Evolutionary conservation across 805 yeast genomes (phyloP).

Genomic region (Candida krabiensis): DNA sequence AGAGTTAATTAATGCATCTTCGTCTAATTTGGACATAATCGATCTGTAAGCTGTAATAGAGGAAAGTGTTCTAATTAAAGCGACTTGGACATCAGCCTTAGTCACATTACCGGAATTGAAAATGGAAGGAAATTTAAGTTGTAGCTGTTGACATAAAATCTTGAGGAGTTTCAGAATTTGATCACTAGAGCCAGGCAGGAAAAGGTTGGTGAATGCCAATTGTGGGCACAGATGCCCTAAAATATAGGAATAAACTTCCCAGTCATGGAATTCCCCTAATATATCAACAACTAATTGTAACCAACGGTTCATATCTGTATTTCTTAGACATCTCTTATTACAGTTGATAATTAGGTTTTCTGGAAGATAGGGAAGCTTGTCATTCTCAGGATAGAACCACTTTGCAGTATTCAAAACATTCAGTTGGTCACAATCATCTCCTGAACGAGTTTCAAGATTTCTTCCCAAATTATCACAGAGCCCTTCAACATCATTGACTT

Average conservation of each 20-base stretch:
- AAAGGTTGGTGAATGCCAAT: slow-evolving; percentile 55
- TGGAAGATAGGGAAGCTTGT: slow-evolving; percentile 44
- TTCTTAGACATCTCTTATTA: slow-evolving; percentile 24
- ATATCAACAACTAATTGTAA: slow-evolving; percentile 47
- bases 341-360: slow-evolving; percentile 42
- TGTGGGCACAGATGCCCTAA: slow-evolving; percentile 74
- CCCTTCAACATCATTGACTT: slow-evolving; percentile 64
- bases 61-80: slow-evolving; percentile 60
- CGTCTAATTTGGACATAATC: slow-evolving; percentile 52
- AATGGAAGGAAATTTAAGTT: slow-evolving; percentile 44
- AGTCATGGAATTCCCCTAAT: slow-evolving; percentile 53
- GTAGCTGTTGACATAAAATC: slow-evolving; percentile 57
- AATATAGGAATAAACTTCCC: slow-evolving; percentile 71
- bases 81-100: slow-evolving; percentile 66
- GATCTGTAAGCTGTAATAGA: slow-evolving; percentile 61
- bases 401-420: slow-evolving; percentile 27
- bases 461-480: slow-evolving; percentile 59
- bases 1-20: slow-evolving; percentile 62
- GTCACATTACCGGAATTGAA: slow-evolving; percentile 44
- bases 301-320: slow-evolving; percentile 49
- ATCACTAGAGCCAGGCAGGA: slow-evolving; percentile 39
- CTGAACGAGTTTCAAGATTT: slow-evolving; percentile 34
- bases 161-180: slow-evolving; percentile 42
- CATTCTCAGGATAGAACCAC: slow-evolving; percentile 65
- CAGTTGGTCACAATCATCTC: slow-evolving; percentile 15